Conservation (phyloP, 768 basidiomycete species). For the Trametes cubensis region DNA sequence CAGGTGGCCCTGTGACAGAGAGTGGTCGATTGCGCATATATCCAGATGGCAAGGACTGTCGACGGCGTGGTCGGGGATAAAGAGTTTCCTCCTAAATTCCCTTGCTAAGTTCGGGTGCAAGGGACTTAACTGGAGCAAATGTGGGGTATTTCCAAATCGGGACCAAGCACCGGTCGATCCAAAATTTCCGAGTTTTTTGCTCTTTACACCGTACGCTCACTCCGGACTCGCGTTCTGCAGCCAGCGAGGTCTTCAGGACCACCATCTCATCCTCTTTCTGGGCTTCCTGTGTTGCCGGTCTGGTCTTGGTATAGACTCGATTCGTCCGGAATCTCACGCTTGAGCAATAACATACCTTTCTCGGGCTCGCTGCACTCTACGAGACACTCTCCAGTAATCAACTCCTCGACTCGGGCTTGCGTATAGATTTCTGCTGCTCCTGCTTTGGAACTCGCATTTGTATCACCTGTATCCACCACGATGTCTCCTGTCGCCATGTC, state of each 20-base stretch:
- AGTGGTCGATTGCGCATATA: background rate
- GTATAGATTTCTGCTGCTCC: slow-evolving; percentile 19
- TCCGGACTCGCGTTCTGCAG: slow-evolving; percentile 6
- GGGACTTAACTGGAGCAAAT: background rate
- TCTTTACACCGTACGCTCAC: slow-evolving; percentile 9
- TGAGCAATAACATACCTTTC: slow-evolving; percentile 11
- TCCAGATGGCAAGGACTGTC: background rate
- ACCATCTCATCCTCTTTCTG: background rate
- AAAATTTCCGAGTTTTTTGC: slow-evolving; percentile 12
- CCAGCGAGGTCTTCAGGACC: slow-evolving; percentile 11
- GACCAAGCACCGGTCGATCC: slow-evolving; percentile 18
- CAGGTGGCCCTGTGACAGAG: background rate
- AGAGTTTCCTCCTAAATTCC: background rate
- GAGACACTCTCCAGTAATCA: slow-evolving; percentile 29
- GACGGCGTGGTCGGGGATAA: background rate
- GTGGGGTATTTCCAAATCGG: slow-evolving; percentile 14
- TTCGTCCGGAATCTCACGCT: background rate
- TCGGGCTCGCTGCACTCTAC: slow-evolving; percentile 20
- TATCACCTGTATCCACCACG: slow-evolving; percentile 28
- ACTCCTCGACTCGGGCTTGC: slow-evolving; percentile 24
- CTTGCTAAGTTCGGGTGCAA: background rate
- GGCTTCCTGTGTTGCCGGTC: background rate
- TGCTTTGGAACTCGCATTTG: slow-evolving; percentile 29
- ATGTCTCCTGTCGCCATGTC: slow-evolving; percentile 62
- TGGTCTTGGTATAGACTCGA: background rate